These are phyloP conservation scores for Stereocaulon alpinum DNA, from an alignment of 495 filamentous ascomycete genomes.

Conservation along the genomic window DNA sequence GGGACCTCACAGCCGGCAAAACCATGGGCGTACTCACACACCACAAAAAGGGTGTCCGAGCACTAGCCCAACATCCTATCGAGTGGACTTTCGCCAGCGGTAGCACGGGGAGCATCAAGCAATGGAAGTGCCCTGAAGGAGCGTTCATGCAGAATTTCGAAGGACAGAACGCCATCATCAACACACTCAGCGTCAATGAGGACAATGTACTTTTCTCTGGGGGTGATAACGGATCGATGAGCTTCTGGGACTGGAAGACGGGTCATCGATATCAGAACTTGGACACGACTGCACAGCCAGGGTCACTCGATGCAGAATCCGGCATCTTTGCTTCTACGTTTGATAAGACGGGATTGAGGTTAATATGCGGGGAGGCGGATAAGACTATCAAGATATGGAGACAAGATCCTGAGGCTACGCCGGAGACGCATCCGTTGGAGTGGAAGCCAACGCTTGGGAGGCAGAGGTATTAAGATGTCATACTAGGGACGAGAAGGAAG, in stretches of 20 bases:
- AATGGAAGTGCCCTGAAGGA: slow-evolving; percentile 98
- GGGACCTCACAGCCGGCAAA: slow-evolving; percentile 95
- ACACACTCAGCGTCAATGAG: slow-evolving; percentile 85
- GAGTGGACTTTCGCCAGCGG: slow-evolving; percentile 96
- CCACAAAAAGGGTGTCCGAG: slow-evolving; percentile 93
- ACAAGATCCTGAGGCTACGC: slow-evolving; percentile 77
- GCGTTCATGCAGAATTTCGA: slow-evolving; percentile 99
- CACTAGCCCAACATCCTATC: slow-evolving; percentile 73
- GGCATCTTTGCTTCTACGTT: slow-evolving; percentile 90
- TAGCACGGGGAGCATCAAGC: slow-evolving; percentile 90
- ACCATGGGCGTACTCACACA: slow-evolving; percentile 93
- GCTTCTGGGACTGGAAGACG: slow-evolving; percentile 99
- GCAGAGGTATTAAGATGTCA: slow-evolving; percentile 47
- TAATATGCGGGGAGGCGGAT: slow-evolving; percentile 92
- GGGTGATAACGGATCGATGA: slow-evolving; percentile 91
- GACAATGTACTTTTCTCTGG: slow-evolving; percentile 93
- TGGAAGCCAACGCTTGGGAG: slow-evolving; percentile 81
- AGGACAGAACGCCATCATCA: slow-evolving; percentile 92
- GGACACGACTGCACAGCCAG: slow-evolving; percentile 87
- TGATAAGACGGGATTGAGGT: slow-evolving; percentile 73
- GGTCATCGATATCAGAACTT: slow-evolving; percentile 80
- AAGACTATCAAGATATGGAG: slow-evolving; percentile 99
- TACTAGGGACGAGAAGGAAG: not conserved
- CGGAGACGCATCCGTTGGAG: slow-evolving; percentile 81
- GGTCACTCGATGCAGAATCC: slow-evolving; percentile 84